Base-by-base conservation (phyloP, 441 rosid species). In the Viola pubescens region DNA sequence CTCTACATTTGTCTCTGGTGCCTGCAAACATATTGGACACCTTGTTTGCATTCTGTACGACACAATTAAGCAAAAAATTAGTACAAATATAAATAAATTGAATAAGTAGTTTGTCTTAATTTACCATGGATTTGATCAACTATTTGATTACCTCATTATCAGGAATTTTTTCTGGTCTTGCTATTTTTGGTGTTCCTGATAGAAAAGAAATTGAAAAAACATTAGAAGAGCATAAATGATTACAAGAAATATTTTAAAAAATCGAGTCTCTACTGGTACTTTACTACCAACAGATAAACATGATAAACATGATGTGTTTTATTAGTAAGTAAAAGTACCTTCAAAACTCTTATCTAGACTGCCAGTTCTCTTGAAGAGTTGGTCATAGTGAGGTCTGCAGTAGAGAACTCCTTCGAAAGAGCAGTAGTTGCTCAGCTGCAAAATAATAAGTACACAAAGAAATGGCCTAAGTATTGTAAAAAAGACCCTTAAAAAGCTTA, bases 311-410 rank as follows among this genome's bases (percentile, higher is more conserved):
- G 34, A 26, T 26, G 2, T 1, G 34, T 26, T 26, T 26, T 26
- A 26, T 26, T 2, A 26, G 34, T 26, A 26, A 26, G 26, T 19
- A 19, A 19, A 26, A 26, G 56, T 37, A 80, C 88, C 86, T 69
- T 81, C 88, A 49, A 83, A 83, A 55, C 84, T 83, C 81, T 83
- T 79, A 49, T 73, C 79, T 41, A 83, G 63, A 67, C 86, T 81
- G 61, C 86, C 84, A 9, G 88, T 81, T 75, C 83, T 70, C 72
- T 81, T 83, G 83, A 81, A 81, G 61, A 83, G 77, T 72, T 83
- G 88, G 64, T 83, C 83, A 67, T 54, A 83, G 65, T 83, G 88
- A 54, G 83, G 85, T 59, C 85, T 75, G 77, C 88, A 83, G 65
- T 83, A 81, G 34, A 83, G 67, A 43, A 83, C 88, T 12, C 88